Base-by-base conservation (phyloP, 495 filamentous ascomycete species). In the Aspergillus funiculosus region DNA sequence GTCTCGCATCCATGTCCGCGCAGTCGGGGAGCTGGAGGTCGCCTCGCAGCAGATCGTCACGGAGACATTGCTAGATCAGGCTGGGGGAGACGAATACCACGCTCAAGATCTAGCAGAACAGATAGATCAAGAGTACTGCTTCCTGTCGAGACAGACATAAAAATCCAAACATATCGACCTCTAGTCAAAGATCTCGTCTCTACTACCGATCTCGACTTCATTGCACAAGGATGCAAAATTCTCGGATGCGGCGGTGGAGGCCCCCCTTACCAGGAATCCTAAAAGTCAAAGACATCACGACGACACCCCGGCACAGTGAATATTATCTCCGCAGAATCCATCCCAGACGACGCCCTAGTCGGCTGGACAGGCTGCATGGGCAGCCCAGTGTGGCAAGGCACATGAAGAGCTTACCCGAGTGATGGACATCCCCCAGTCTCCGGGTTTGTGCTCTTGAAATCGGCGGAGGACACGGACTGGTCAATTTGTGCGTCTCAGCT, bases 221-320 rank as follows among this genome's bases (percentile, higher is more conserved):
- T 84, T 15, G 63, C 74, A 1, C 71, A 68, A 17, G 80, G 80
- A 1, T 78, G 77, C 51, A 77, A 79, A 46, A 73, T 84, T 43
- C 73, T 84, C 10, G 80, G 79, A 4, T 77, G 74, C 1, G 80
- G 78, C 6, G 60, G 60, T 6, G 79, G 79, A 0, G 79, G 80
- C 20, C 52, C 55, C 28, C 65, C 65, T 14, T 61, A 61, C 31
- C 55, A 52, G 10, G 56, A 56, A 38, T 54, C 24, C 56, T 62
- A 36, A 59, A 54, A 30, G 41, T 46, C 7, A 51, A 41, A 6
- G 41, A 46, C 6, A 43, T 52, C 15, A 4, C 40, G 9, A 5
- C 17, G 14, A 6, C 11, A 28, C 3, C 53, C 57, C 7, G 57
- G 50, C 0, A 31, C 21, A 14, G 37, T 59, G 10, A 50, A 34